phyloP scores from a whole-genome alignment of 164 flowering plant genomes.

The Amborella trichopoda region DNA sequence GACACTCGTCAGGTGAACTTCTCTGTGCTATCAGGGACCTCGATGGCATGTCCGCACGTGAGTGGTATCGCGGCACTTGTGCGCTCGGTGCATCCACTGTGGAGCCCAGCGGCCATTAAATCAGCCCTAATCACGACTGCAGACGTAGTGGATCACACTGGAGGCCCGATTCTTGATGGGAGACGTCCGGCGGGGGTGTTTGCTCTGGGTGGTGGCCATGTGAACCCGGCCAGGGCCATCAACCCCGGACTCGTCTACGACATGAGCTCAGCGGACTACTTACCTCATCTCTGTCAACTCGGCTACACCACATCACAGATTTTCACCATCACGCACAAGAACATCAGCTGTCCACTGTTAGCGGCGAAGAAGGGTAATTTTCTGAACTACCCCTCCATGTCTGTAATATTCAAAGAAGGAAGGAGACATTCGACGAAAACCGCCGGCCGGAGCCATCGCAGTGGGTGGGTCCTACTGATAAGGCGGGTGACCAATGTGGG shows the following conservation, averaged over 20 bases:
- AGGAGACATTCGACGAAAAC: too few relatives aligned
- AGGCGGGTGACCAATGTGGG: slow-evolving; percentile 79
- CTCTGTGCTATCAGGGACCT: slow-evolving; percentile 88
- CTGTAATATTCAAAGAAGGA: slow-evolving; percentile 46
- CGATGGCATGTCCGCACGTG: slow-evolving; percentile 96
- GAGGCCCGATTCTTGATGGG: slow-evolving; percentile 65
- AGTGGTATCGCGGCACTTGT: slow-evolving; percentile 71
- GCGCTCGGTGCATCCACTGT: slow-evolving; percentile 50
- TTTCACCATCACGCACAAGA: slow-evolving; percentile 56
- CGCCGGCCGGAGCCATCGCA: too few relatives aligned
- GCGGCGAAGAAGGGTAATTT: slow-evolving; percentile 45
- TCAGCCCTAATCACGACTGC: slow-evolving; percentile 94
- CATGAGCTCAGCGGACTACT: slow-evolving; percentile 54
- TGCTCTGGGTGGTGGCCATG: slow-evolving; percentile 82
- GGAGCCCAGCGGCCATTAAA: slow-evolving; percentile 83
- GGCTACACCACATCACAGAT: slow-evolving; percentile 53
- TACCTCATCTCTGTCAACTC: slow-evolving; percentile 63
- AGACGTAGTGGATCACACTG: slow-evolving; percentile 35
- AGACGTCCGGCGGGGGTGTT: slow-evolving; percentile 45
- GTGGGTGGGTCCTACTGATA: slow-evolving; percentile 29
- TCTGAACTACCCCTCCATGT: slow-evolving; percentile 85
- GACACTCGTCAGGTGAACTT: slow-evolving; percentile 72
- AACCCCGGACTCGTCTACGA: slow-evolving; percentile 81
- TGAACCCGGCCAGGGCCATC: slow-evolving; percentile 68
- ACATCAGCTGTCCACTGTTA: slow-evolving; percentile 54